These are phyloP conservation scores for Xylariaceae sp. DNA, from an alignment of 2,329 filamentous ascomycete genomes.

Conservation along the genomic window DNA sequence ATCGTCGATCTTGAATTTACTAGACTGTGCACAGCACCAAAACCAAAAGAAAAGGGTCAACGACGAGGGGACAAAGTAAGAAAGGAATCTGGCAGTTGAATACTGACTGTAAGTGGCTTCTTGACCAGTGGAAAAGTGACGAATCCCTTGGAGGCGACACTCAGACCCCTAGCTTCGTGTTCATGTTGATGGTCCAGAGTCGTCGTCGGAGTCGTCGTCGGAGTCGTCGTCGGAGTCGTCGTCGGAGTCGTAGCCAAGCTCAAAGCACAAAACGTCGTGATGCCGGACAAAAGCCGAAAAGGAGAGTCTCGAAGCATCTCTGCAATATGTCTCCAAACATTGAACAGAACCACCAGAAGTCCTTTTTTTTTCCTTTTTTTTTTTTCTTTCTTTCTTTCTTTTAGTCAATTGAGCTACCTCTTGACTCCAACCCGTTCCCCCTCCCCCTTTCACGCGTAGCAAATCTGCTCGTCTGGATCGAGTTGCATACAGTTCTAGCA, in stretches of 20 bases:
- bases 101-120: slow-evolving; percentile 33
- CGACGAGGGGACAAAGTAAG: neutral
- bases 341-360: slow-evolving; percentile 1
- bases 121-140: slow-evolving; percentile 41
- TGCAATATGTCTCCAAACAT: slow-evolving; percentile 7
- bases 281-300: slow-evolving; percentile 45
- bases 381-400: neutral
- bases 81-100: neutral
- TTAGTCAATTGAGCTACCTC: slow-evolving; percentile 11
- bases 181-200: neutral
- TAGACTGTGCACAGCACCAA: slow-evolving; percentile 25
- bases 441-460: slow-evolving; percentile 1
- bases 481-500: slow-evolving; percentile 5
- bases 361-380: no score
- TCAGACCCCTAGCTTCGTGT: slow-evolving; percentile 13
- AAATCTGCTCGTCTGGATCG: slow-evolving; percentile 6
- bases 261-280: slow-evolving; percentile 43
- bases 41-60: slow-evolving; percentile 12
- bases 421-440: slow-evolving; percentile 1
- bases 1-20: slow-evolving; percentile 31
- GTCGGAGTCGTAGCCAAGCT: slow-evolving; percentile 33
- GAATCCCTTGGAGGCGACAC: slow-evolving; percentile 21
- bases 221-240: no score
- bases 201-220: no score
- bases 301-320: slow-evolving; percentile 30